Evolutionary conservation across 1,284 basidiomycete species (phyloP).

Genomic region (Ganoderma meredithae): DNA sequence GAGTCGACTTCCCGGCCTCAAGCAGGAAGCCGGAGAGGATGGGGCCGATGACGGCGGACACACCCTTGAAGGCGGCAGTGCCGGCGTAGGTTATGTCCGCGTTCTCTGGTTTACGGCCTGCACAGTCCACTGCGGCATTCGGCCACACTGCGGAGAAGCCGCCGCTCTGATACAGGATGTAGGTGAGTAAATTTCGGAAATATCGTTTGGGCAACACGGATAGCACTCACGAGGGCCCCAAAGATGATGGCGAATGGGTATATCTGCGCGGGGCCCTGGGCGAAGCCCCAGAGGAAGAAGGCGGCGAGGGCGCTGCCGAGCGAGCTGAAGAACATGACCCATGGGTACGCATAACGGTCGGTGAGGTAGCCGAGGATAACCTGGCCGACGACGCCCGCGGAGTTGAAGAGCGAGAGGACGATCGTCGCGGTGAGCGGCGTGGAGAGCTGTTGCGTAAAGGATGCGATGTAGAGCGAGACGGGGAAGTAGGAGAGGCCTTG

Average conservation of each 20-base stretch:
- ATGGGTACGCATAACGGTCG: slow-evolving; percentile 39
- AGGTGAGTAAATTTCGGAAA: not conserved
- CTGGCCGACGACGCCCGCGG: slow-evolving; percentile 38
- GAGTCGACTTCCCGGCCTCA: slow-evolving; percentile 32
- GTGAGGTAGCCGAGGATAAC: slow-evolving; percentile 38
- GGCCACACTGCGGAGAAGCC: slow-evolving; percentile 40
- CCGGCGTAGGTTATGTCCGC: slow-evolving; percentile 38
- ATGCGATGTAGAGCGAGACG: slow-evolving; percentile 41
- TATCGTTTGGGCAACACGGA: not conserved
- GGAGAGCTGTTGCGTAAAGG: slow-evolving; percentile 37
- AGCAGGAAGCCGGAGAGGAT: slow-evolving; percentile 38
- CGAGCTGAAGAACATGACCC: slow-evolving; percentile 38
- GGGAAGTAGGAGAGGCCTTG: slow-evolving; percentile 42
- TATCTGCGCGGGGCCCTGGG: slow-evolving; percentile 35
- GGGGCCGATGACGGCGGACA: slow-evolving; percentile 38
- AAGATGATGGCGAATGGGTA: slow-evolving; percentile 39
- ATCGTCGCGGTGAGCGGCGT: slow-evolving; percentile 38
- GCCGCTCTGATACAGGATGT: slow-evolving; percentile 31
- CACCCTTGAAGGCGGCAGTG: slow-evolving; percentile 36
- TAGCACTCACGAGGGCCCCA: slow-evolving; percentile 36
- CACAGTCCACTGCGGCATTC: slow-evolving; percentile 38
- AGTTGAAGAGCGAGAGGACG: slow-evolving; percentile 40
- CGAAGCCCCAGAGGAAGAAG: slow-evolving; percentile 42
- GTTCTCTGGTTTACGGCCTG: slow-evolving; percentile 36
- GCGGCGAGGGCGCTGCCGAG: slow-evolving; percentile 38